Base-by-base conservation (phyloP, 2,329 filamentous ascomycete species). In the Fusarium goolgardi region DNA sequence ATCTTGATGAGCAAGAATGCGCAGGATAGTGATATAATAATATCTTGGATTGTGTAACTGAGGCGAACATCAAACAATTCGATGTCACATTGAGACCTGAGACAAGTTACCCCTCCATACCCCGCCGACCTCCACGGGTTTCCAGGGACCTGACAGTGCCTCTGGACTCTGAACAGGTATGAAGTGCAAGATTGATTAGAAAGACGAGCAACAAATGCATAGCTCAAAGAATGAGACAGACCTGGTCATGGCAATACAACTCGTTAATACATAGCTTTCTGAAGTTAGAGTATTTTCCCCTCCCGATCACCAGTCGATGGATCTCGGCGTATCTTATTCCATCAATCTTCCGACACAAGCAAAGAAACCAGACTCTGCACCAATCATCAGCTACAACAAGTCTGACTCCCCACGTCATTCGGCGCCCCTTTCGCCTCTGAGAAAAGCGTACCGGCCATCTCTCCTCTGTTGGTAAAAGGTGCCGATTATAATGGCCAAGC, bases 1-100 rank as follows among this genome's bases (percentile, higher is more conserved):
- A 39, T 5, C 13, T 56, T 44, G 45, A 23, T 68, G 67, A 70
- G 67, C 67, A 70, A 59, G 67, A 68, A 68, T 70, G 67, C 64
- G 67, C 55, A 59, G 39, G 52, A 70, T 70, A 47, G 46, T 51
- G 40, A 55, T 58, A 58, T n/a, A 63, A 31, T 32, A n/a, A 45
- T 32, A 25, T 55, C 21, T 47, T n/a, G 34, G 32, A 45, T 67
- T 59, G 58, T 69, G 54, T 55, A 46, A 64, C 63, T 31, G 32
- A 40, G 53, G 44, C 21, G 51, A 32, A 43, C 31, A 45, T 49
- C 31, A 54, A 62, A 64, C 45, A 53, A 8, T 34, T 54, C 29
- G 49, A 66, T 56, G 65, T 66, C 65, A 69, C 45, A 32, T 63
- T 43, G 53, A 51, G 52, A 49, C 49, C 65, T 63, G 41, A 64